These are phyloP conservation scores for Penicillium argentinense DNA, from an alignment of 495 filamentous ascomycete genomes.

Conservation along the genomic window DNA sequence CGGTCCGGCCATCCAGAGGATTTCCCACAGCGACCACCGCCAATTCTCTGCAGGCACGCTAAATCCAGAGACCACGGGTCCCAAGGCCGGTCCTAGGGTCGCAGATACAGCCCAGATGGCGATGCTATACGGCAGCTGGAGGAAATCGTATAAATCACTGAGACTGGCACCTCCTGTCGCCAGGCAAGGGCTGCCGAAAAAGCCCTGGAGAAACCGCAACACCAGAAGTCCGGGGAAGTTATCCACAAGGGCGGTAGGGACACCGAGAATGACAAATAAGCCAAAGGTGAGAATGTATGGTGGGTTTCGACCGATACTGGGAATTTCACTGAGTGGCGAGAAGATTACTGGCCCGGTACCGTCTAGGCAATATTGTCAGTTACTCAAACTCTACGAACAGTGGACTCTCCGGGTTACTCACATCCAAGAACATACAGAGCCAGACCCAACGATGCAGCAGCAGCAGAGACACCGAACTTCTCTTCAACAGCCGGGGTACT, in stretches of 20 bases:
- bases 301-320: conserved; percentile 43
- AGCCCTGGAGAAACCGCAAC: conserved; percentile 49
- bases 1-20: conserved; percentile 36
- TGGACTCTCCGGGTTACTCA: no score
- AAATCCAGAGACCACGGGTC: conserved; percentile 59
- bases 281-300: conserved; percentile 44
- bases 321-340: conserved; percentile 47
- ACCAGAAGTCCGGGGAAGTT: conserved; percentile 43
- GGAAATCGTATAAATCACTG: conserved; percentile 50
- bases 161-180: conserved; percentile 53
- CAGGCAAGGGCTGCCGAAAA: conserved; percentile 47
- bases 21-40: conserved; percentile 54
- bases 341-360: conserved; percentile 12
- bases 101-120: conserved; percentile 25
- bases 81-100: conserved; percentile 48
- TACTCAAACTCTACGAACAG: no score
- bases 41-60: conserved; percentile 51
- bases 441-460: neutral
- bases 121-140: conserved; percentile 20
- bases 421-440: neutral
- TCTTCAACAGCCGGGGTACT: neutral
- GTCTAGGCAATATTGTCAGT: no score
- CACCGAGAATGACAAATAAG: conserved; percentile 44
- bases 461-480: neutral
- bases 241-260: conserved; percentile 37